Base-by-base conservation (phyloP, 495 filamentous ascomycete genomes). In the Hypoxylon crocopeplum region DNA sequence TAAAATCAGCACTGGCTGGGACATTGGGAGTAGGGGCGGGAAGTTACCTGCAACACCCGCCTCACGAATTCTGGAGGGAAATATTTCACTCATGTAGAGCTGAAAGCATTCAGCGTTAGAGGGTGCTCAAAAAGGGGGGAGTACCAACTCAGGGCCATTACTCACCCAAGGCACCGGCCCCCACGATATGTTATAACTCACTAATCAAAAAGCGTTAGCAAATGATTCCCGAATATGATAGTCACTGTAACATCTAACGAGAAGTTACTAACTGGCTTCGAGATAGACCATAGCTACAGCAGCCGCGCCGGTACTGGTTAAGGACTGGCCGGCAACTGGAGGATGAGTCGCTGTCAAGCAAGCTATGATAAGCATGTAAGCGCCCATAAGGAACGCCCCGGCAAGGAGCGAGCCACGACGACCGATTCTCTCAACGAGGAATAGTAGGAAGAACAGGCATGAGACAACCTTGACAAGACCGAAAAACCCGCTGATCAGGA, bases 141-240 rank as follows among this genome's bases (percentile, higher is more conserved):
- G n/a, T n/a, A n/a, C n/a, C n/a, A n/a, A n/a, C n/a, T n/a, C n/a
- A n/a, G n/a, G 16, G 2, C 12, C 5, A 12, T 16, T 11, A n/a
- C 46, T 53, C 16, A 56, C 71, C 76, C 70, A 81, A 64, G 44
- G 78, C 12, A 84, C 72, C 0, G 79, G 78, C 4, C 79, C 80
- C 80, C 78, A 84, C n/a, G 74, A 77, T 39, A 78, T 76, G 40
- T 78, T 78, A 55, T 82, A 82, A 11, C 64, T 69, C 49, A 76
- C n/a, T n/a, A n/a, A n/a, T n/a, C n/a, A n/a, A n/a, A n/a, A n/a
- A n/a, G n/a, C n/a, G n/a, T n/a, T n/a, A n/a, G n/a, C n/a, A n/a
- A n/a, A n/a, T n/a, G n/a, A n/a, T n/a, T n/a, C n/a, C n/a, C n/a
- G n/a, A n/a, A n/a, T n/a, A n/a, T n/a, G n/a, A n/a, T n/a, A n/a